Evolutionary conservation across 345 rosid genomes (phyloP), one percentile per base, ranked within the genome.

Genomic region (Citropsis articulata): DNA sequence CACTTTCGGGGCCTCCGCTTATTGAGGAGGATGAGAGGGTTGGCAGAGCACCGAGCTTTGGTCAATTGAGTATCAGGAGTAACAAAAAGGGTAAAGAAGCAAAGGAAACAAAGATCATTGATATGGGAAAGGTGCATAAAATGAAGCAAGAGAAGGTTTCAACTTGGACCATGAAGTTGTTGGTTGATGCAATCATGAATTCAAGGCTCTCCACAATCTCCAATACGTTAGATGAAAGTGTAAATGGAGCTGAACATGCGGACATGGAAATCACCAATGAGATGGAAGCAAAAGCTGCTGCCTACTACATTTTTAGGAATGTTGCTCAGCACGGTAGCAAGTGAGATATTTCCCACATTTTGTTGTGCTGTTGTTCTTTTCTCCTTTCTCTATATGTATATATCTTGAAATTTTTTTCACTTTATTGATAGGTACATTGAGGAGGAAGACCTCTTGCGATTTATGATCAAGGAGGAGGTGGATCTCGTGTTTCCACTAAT

Each of bases 401-500:
- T 8, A 35, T 19, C 59, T 50, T 83, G 42, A 73, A 42, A 61
- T 10, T 8, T 57, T 45, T 61, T 53, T 78, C 19, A 42, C 65
- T 7, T 77, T 31, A 28, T 79, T 42, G 36, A 71, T 86, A 95
- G 98, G 77, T 89, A 79, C 84, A 86, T 95, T 33, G 88, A 88
- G 10, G 98, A 88, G 80, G 92, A 89, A 18, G 97, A 93, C 78
- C 84, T 95, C n/a, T 27, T 70, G 64, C 86, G 92, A 76, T 95
- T 95, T 89, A 86, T 95, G 98, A 92, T 92, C 9, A 90, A 86
- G 75, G 97, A 93, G 81, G 99, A 93, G 85, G 97, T 91, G n/a
- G 96, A 92, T 50, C 92, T 90, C 69, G 83, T 92, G 59, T 87
- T 93, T 45, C 93, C 90, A 9, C 82, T 92, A 74, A 80, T 93